Base-by-base conservation (phyloP, 257 asterid genomes). In the Ballota nigra region DNA sequence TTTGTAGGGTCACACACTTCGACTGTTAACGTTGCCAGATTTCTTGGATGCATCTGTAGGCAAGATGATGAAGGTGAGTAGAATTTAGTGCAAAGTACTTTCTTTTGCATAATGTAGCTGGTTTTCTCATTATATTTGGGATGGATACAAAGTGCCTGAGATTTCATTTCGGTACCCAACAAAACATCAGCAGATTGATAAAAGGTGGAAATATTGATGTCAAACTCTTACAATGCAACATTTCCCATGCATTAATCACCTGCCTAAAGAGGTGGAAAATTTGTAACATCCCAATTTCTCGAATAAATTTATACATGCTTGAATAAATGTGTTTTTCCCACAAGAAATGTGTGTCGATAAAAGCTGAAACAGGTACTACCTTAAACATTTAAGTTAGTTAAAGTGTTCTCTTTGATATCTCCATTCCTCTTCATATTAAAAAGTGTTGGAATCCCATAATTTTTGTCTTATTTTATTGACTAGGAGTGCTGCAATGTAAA, bases 1-100 rank as follows among this genome's bases (percentile, higher is more conserved):
- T 68, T 76, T 71, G 56, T 74, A 90, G 96, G 96, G 91, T 24
- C 92, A 87, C 75, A 87, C 95, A 20, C 95, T 90, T 76, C 87
- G 95, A 53, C 79, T 88, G 63, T 70, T 87, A 53, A 86, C 95
- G 4, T 77, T 88, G 79, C 92, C 96, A 36, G 91, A 87, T 75
- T 84, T 88, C 88, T 57, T 90, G 73, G 96, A 85, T 77, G 78
- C 92, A 65, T 84, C 92, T 62, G 63, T 90, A 41, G 87, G 92
- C 84, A 88, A 88, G 85, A 79, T 86, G 80, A 80, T 84, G 81
- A 86, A 79, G 89, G 97, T 88, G 20, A 47, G 71, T 59, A 18
- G 29, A 67, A 40, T 55, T 28, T 53, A 36, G 49, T 18, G 47
- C 40, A 67, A 5, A 47, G 36, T 67, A 19, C 34, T 51, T 74